Evolutionary conservation across 345 rosid species (phyloP).

Genomic region (Litchi chinensis): DNA sequence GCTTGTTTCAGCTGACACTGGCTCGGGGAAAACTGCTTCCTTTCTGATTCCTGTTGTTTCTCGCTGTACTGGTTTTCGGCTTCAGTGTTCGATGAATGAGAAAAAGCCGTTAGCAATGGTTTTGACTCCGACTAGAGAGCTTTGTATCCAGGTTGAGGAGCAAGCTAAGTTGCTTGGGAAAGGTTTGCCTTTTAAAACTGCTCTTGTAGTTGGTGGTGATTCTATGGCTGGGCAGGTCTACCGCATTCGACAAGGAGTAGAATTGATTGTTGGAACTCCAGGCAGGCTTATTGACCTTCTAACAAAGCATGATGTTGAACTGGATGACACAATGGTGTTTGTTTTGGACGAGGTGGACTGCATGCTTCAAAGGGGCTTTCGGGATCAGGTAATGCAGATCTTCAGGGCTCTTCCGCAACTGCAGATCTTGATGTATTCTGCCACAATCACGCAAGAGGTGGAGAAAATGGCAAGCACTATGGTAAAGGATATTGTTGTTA

Average conservation of each 20-base stretch:
- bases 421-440: constrained; percentile 83
- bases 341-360: constrained; percentile 93
- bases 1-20: constrained; percentile 87
- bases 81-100: constrained; percentile 25
- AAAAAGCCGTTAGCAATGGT: constrained; percentile 70
- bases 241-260: constrained; percentile 84
- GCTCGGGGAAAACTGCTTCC: constrained; percentile 90
- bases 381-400: constrained; percentile 89
- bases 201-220: constrained; percentile 91
- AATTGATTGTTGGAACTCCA: constrained; percentile 81
- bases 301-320: constrained; percentile 59
- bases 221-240: constrained; percentile 77
- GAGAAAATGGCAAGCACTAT: constrained; percentile 69
- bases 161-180: constrained; percentile 91
- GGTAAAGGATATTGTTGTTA: constrained; percentile 39
- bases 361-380: constrained; percentile 90
- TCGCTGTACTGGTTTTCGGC: constrained; percentile 49
- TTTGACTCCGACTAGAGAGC: constrained; percentile 89
- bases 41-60: constrained; percentile 79
- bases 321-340: constrained; percentile 52
- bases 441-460: constrained; percentile 69
- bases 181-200: constrained; percentile 90
- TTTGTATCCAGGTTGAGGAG: constrained; percentile 84
- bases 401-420: constrained; percentile 72
- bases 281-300: constrained; percentile 89